These are phyloP conservation scores for Tuber umbilicatum DNA, from an alignment of 495 filamentous ascomycete species.

Conservation along the genomic window DNA sequence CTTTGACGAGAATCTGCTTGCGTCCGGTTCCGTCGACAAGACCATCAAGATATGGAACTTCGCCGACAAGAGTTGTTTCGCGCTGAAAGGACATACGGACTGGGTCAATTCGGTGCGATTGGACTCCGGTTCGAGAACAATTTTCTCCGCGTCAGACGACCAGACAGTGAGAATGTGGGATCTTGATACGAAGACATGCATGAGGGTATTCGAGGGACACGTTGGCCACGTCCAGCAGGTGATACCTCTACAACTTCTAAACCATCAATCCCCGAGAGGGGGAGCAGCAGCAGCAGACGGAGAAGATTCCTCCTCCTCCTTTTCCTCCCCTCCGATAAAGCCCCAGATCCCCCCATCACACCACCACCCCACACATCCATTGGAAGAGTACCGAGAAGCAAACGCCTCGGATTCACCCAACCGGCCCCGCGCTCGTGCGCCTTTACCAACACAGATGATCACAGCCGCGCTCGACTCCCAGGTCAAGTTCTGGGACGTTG, in stretches of 20 bases:
- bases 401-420: slow-evolving; percentile 52
- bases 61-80: slow-evolving; percentile 67
- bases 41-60: slow-evolving; percentile 95
- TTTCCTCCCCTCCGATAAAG: slow-evolving; percentile 3
- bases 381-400: slow-evolving; percentile 44
- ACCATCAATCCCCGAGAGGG: slow-evolving; percentile 55
- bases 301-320: slow-evolving; percentile 21
- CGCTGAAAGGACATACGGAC: slow-evolving; percentile 75
- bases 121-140: slow-evolving; percentile 69
- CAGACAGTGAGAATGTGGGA: slow-evolving; percentile 90
- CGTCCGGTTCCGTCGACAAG: slow-evolving; percentile 78
- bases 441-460: slow-evolving; percentile 74
- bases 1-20: slow-evolving; percentile 74
- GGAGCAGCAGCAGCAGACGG: slow-evolving; percentile 53
- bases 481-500: slow-evolving; percentile 88
- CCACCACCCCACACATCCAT: slow-evolving; percentile 41
- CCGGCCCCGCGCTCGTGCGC: slow-evolving; percentile 56
- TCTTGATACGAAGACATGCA: slow-evolving; percentile 68
- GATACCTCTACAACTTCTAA: slow-evolving; percentile 67
- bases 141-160: slow-evolving; percentile 91
- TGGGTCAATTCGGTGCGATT: slow-evolving; percentile 92
- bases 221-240: slow-evolving; percentile 94
- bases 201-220: slow-evolving; percentile 71
- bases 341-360: slow-evolving; percentile 44
- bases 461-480: slow-evolving; percentile 85